Base-by-base conservation (phyloP, 2,329 filamentous ascomycete species). In the Claviceps quebecensis region DNA sequence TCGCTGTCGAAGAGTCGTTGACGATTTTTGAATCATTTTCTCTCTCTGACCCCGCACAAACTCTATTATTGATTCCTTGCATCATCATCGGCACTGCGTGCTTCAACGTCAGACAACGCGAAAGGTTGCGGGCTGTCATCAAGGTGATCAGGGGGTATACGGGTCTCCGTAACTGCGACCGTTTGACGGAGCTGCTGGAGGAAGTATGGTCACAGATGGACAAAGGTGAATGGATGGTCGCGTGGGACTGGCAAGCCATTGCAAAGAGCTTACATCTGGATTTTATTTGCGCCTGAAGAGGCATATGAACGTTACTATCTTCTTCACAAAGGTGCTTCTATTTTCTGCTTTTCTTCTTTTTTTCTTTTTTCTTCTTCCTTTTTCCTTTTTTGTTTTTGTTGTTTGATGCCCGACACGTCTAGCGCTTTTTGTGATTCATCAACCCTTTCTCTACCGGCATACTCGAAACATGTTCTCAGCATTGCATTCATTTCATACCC, bases 211-310 rank as follows among this genome's bases (percentile, higher is more conserved):
- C 68, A 22, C 67, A 77, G 22, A 82, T 83, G 77, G 76, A 75
- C 26, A 61, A 64, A 9, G 76, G 73, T 19, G 75, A 82, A 48
- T 81, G 77, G 74, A 58, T 69, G 26, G 69, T 71, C 17, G 77
- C 76, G 7, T 84, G 80, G 80, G 80, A 84, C 61, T 83, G 79
- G 79, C 78, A 82, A 55, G 67, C 68, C 3, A 70, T 82, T 29
- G 78, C 78, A 1, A 65, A 69, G 50, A 59, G 67, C 7, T 72
- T 80, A 63, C 71, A 68, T 0, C 68, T 81, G 38, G 75, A 81
- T 61, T 81, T 81, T 57, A 66, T 79, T 2, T 78, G 76, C 60
- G 63, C 67, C 23, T 72, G 7, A 47, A 70, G 40, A 43, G 22
- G 40, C 17, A 23, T 5, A 22, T 22, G 19, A 4, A 43, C 1